Base-by-base conservation (phyloP, 75 land plant species). In the Pseudotsuga menziesii region DNA sequence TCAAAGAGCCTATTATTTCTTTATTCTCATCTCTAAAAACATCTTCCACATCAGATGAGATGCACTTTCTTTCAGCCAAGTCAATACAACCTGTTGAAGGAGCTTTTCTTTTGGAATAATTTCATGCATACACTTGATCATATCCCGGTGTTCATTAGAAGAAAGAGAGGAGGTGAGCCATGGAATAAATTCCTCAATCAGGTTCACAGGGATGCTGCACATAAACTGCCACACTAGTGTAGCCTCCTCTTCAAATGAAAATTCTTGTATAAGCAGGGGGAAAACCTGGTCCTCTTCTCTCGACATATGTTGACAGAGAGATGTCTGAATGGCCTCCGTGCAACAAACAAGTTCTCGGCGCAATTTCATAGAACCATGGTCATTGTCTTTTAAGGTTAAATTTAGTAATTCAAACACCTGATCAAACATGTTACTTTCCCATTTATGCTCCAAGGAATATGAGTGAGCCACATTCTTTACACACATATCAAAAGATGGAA, bases 221-320 rank as follows among this genome's bases (percentile, higher is more conserved):
- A 94, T 59, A 74, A 92, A 94, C 80, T 90, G 87, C 97, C 97
- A 94, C 6, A 90, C 91, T 54, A 94, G 58, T 63, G 84, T 81
- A 77, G 95, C 95, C 81, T 94, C 94, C 82, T 94, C 97, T 35
- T 94, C 91, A 77, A 83, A 85, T 20, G 87, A 77, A 48, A 90
- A 94, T 71, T 94, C 85, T 64, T 94, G 82, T 29, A 81, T 82
- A 52, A 94, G 89, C 75, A 94, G 77, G 3, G 97, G 95, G 62
- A 92, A 87, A 52, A 94, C 93, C 97, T 94, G 97, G 22, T 92
- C 88, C 77, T 92, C 94, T 85, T 94, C 97, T 81, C 91, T 94
- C 39, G 82, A 82, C 90, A 94, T 89, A 77, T 94, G 93, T 76
- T 91, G 88, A 70, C 80, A 80, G 35, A 93, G 82, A 7, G 94